Conservation (phyloP, 2,329 filamentous ascomycete genomes). For the Coniochaeta sp. region DNA sequence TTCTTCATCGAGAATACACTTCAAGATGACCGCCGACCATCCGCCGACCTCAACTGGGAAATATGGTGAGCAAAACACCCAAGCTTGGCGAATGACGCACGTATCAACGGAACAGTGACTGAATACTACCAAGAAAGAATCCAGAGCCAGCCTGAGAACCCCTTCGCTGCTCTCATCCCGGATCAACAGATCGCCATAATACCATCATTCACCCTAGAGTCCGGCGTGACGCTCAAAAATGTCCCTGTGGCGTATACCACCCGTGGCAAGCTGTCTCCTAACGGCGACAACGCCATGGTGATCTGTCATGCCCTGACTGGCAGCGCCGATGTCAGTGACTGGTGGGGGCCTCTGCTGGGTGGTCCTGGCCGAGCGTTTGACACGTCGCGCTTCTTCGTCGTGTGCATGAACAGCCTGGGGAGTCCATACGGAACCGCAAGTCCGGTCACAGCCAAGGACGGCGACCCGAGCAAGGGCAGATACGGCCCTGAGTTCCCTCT, state of each 20-base stretch:
- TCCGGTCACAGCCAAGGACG: constrained; percentile 81
- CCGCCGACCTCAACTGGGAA: background rate
- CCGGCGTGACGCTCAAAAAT: constrained; percentile 76
- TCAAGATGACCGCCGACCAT: background rate
- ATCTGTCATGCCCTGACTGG: constrained; percentile 82
- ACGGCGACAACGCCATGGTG: constrained; percentile 62
- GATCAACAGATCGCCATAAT: constrained; percentile 83
- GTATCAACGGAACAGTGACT: constrained; percentile 39
- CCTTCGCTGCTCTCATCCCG: constrained; percentile 77
- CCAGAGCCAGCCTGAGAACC: constrained; percentile 77
- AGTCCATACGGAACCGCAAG: constrained; percentile 85
- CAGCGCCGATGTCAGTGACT: constrained; percentile 77
- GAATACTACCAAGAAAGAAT: constrained; percentile 61
- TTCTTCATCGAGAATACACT: too few relatives aligned
- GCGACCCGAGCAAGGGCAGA: constrained; percentile 61
- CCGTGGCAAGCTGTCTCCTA: constrained; percentile 50
- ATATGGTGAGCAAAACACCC: constrained; percentile 1
- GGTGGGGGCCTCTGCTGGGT: constrained; percentile 80
- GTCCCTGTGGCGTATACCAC: constrained; percentile 63
- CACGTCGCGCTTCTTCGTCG: constrained; percentile 73
- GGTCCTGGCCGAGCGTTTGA: constrained; percentile 75
- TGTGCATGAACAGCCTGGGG: constrained; percentile 80
- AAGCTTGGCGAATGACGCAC: background rate
- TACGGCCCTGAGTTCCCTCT: constrained; percentile 96
- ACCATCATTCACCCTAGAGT: constrained; percentile 87